phyloP scores from a whole-genome alignment of 345 rosid species.

The Reutealis trisperma region DNA sequence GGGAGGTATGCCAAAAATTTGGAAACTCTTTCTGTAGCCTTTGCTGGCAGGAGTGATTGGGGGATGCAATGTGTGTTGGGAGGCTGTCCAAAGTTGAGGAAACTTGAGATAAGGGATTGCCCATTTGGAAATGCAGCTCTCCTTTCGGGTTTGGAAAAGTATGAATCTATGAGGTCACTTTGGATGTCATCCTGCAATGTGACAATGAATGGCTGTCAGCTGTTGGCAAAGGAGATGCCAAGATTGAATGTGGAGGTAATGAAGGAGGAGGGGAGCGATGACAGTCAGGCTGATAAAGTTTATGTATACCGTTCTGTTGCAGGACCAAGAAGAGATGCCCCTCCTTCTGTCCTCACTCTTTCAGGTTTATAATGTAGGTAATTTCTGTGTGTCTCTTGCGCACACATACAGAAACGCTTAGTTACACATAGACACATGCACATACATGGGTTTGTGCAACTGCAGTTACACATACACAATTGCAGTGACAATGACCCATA shows the following conservation, averaged over 20 bases:
- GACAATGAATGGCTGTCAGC: constrained; percentile 58
- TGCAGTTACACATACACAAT: background rate
- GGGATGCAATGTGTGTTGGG: constrained; percentile 64
- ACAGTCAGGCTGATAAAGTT: constrained; percentile 52
- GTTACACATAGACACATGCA: too few relatives aligned
- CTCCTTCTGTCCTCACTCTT: constrained; percentile 59
- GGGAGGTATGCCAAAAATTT: constrained; percentile 67
- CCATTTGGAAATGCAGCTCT: constrained; percentile 69
- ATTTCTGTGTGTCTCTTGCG: constrained; percentile 14
- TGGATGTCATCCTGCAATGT: constrained; percentile 80
- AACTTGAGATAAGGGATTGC: constrained; percentile 74
- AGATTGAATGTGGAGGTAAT: constrained; percentile 73
- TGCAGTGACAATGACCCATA: background rate
- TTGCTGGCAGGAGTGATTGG: constrained; percentile 70
- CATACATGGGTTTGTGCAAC: background rate
- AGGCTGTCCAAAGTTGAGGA: constrained; percentile 66
- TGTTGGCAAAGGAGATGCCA: constrained; percentile 62
- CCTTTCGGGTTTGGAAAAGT: constrained; percentile 65
- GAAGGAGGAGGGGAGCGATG: constrained; percentile 63
- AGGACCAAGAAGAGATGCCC: constrained; percentile 71
- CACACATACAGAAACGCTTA: background rate
- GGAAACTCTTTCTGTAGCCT: constrained; percentile 74
- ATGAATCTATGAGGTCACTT: constrained; percentile 74
- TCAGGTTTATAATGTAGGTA: constrained; percentile 29
- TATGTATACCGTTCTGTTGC: constrained; percentile 67